Evolutionary conservation across 768 basidiomycete genomes (phyloP).

Genomic region (Suillus tomentosus): DNA sequence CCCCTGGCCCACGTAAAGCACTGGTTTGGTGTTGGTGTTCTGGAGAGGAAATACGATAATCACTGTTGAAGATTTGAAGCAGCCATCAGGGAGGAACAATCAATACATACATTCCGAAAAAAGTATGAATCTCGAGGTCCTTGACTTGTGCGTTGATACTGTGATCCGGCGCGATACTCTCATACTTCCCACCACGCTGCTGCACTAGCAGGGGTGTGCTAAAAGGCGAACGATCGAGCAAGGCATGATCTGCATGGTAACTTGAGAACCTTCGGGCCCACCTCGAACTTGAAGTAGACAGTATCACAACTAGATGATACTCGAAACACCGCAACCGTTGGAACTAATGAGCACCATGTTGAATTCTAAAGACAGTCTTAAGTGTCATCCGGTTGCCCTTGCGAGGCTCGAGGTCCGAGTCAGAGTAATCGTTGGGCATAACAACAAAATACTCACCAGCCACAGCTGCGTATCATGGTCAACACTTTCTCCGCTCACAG

Average conservation of each 20-base stretch:
- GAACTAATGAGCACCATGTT: too few species aligned
- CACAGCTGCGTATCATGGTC: neutral
- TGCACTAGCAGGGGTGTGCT: neutral
- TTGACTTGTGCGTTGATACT: neutral
- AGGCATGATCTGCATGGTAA: neutral
- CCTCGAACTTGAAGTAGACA: neutral
- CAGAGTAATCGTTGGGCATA: neutral
- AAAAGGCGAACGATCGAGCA: slow-evolving; percentile 1
- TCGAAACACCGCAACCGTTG: neutral
- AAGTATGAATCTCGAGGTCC: neutral
- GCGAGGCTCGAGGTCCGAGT: neutral
- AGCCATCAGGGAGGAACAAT: neutral
- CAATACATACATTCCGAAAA: neutral
- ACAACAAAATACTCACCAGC: neutral
- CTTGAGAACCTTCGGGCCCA: neutral
- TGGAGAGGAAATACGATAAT: neutral
- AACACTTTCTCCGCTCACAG: neutral
- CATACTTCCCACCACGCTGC: neutral
- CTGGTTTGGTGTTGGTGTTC: neutral
- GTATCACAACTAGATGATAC: neutral
- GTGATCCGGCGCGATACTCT: neutral
- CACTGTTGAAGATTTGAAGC: neutral
- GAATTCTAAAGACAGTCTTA: too few species aligned
- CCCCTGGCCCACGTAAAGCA: neutral
- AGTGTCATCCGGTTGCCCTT: too few species aligned